phyloP scores from a whole-genome alignment of 139 green algal species.

The Auxenochlorella pyrenoidosa region DNA sequence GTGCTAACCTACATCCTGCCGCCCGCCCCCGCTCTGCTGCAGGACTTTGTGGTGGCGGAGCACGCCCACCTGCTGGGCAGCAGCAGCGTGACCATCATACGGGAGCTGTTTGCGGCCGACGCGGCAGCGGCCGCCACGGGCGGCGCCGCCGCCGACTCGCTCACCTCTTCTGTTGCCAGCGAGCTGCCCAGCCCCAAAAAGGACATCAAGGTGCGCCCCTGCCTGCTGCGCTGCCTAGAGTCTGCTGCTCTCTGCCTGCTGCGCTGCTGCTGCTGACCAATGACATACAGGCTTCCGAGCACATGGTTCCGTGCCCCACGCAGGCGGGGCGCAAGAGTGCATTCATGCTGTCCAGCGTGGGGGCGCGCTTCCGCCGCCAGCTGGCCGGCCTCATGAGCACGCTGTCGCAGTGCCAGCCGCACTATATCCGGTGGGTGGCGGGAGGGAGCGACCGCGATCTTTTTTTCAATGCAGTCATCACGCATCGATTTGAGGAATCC shows the following conservation, averaged over 20 bases:
- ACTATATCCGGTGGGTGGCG: slow-evolving; percentile 77
- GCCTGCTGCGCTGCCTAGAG: too few species aligned
- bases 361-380: slow-evolving; percentile 80
- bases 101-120: slow-evolving; percentile 57
- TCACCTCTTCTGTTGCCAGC: slow-evolving; percentile 15
- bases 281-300: background rate
- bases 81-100: slow-evolving; percentile 31
- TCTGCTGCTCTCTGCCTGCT: background rate
- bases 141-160: slow-evolving; percentile 10
- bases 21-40: background rate
- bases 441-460: too few species aligned
- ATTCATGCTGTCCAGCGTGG: slow-evolving; percentile 72
- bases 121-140: slow-evolving; percentile 4
- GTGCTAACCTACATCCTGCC: background rate
- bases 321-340: slow-evolving; percentile 38
- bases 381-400: slow-evolving; percentile 79
- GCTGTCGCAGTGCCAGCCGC: slow-evolving; percentile 70
- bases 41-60: slow-evolving; percentile 84
- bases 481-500: too few species aligned
- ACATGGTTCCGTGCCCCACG: background rate
- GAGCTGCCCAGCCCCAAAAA: slow-evolving; percentile 38
- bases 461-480: too few species aligned
- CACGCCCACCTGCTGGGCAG: slow-evolving; percentile 69
- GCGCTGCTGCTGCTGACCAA: background rate
- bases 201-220: background rate